Evolutionary conservation across 345 rosid genomes (phyloP), one percentile per base, ranked within the genome.

Genomic region (Streptanthus diversifolius): DNA sequence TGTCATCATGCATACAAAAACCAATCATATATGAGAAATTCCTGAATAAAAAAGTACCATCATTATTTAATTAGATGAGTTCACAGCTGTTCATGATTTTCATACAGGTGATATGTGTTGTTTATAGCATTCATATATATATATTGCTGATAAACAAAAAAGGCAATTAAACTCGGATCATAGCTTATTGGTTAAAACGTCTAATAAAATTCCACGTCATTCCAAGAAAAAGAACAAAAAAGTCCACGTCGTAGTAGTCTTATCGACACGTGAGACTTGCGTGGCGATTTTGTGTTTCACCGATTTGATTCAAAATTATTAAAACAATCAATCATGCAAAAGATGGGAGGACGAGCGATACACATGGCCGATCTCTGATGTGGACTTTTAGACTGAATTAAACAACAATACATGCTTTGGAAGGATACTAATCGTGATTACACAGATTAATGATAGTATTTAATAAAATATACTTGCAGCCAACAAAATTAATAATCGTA

Each of bases 201-300:
- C 14, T 35, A 13, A 55, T 3, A 11, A 49, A 49, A 49, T 29
- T 48, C 22, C 54, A 48, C 54, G n/a, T 48, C 29, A 1, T 21
- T 10, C 21, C 29, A 48, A 48, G 14, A 10, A 19, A 48, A 21
- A 48, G 54, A 48, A 48, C 54, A 40, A 21, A 21, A 53, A 43
- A 15, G 43, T 33, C 66, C 58, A 65, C 77, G 19, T 74, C 72
- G 4, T 27, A 27, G 19, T 18, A 56, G 43, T 37, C 43, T 47
- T 37, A 66, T 74, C 36, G 63, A 58, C 78, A 66, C 78, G 78
- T 13, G 67, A 57, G 67, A 74, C 78, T 74, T 67, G 53, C 73
- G 78, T 74, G 73, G 62, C 39, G 1, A 21, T 12, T 59, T 59
- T 4, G 21, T 39, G 9, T 40, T 39, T 67, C 14, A 37, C 53